Base-by-base conservation (phyloP, 2,329 filamentous ascomycete species). In the Colletotrichum trifolii region DNA sequence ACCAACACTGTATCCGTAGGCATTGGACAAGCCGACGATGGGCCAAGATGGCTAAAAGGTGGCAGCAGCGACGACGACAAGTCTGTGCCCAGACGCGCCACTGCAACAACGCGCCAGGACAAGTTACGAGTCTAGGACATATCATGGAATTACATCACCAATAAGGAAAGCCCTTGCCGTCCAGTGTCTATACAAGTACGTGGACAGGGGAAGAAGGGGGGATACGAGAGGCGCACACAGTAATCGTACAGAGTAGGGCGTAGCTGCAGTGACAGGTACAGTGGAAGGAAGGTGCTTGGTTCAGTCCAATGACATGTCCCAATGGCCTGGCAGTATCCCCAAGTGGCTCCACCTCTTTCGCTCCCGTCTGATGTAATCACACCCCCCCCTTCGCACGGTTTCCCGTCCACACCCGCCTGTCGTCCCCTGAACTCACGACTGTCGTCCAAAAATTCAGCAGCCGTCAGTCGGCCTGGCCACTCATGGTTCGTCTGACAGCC, bases 111-210 rank as follows among this genome's bases (percentile, higher is more conserved):
- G 61, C 45, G 62, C 50, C 40, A 25, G 25, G 25, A 25, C 39
- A 50, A 43, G 40, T 35, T 35, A 52, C 39, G 52, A 42, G 36
- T 50, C 52, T 62, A 50, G 46, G 47, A 45, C 50, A 47, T 46
- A 35, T 15, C 33, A 48, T 35, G 13, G 38, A 35, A 63, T 66
- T 66, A 57, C 63, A 66, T 66, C 63, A 66, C 52, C 63, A 48
- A 57, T 61, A 36, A 46, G 39, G 25, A 46, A 11, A 53, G 52
- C 52, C 38, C 12, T 52, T 53, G 48, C 48, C 33, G 38, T 25
- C 25, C 25, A 25, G 25, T 25, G 25, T 49, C 25, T 45, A 42
- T 60, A 38, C 48, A 15, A 12, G 12, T 43, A 43, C 15, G 15
- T n/a, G 13, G 25, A 25, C 13, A 13, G 42, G 42, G 8, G 42